phyloP scores from a whole-genome alignment of 2,329 filamentous ascomycete species.

The Botrytis paeoniae region DNA sequence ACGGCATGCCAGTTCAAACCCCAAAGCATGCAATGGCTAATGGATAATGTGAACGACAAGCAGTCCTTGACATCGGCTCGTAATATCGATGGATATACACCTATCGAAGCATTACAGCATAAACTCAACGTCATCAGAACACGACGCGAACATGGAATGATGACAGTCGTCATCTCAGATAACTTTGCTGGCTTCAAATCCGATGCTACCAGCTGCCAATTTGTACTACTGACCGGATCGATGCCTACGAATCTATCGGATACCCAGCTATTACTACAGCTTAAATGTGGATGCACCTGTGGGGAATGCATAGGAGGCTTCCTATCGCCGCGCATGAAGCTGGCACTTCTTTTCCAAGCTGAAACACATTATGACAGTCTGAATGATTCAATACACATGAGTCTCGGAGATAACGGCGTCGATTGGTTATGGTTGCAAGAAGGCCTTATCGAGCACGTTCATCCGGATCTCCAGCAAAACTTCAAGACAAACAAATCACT shows the following conservation, averaged over 20 bases:
- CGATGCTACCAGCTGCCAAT: constrained; percentile 35
- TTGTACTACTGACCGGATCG: constrained; percentile 29
- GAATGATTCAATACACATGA: background rate
- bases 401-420: background rate
- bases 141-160: constrained; percentile 30
- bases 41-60: constrained; percentile 28
- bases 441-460: background rate
- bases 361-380: constrained; percentile 27
- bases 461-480: background rate
- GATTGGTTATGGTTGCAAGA: background rate
- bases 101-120: constrained; percentile 37
- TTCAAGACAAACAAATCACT: constrained; percentile 3
- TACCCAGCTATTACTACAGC: constrained; percentile 21
- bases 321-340: constrained; percentile 41
- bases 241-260: background rate
- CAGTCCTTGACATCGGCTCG: constrained; percentile 27
- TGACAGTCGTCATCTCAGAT: constrained; percentile 33
- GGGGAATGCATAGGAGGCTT: constrained; percentile 40
- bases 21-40: constrained; percentile 32
- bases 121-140: constrained; percentile 24
- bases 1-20: constrained; percentile 23
- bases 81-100: constrained; percentile 39
- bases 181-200: constrained; percentile 37
- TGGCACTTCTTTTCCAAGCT: constrained; percentile 35
- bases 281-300: constrained; percentile 42